phyloP scores from a whole-genome alignment of 2,329 filamentous ascomycete genomes.

The Bimuria novae-zelandiae region DNA sequence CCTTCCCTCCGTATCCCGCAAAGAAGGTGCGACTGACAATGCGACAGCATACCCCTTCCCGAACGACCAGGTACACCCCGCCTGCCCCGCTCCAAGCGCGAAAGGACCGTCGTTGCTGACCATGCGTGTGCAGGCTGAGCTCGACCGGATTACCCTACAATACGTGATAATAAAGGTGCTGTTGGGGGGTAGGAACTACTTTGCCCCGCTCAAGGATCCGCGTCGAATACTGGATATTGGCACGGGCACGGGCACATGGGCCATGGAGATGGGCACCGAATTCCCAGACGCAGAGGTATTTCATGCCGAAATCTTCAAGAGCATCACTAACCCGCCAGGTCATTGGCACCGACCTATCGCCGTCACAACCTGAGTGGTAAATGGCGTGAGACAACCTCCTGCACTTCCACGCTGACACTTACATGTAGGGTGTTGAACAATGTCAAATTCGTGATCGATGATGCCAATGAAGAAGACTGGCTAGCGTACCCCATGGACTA shows the following conservation, averaged over 20 bases:
- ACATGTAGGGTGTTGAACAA: constrained; percentile 67
- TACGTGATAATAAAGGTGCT: constrained; percentile 46
- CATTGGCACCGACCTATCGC: constrained; percentile 49
- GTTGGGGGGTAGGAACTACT: constrained; percentile 41
- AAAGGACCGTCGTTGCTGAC: constrained; percentile 21
- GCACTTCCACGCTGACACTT: neutral
- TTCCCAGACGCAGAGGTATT: constrained; percentile 42
- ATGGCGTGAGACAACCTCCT: neutral
- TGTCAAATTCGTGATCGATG: constrained; percentile 75
- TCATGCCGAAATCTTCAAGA: neutral
- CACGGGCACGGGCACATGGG: constrained; percentile 50
- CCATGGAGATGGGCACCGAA: constrained; percentile 47
- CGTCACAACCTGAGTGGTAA: constrained; percentile 47
- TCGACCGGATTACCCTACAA: constrained; percentile 46
- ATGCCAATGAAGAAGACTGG: constrained; percentile 65
- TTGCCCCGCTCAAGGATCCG: constrained; percentile 46
- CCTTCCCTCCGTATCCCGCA: neutral
- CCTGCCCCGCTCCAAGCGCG: constrained; percentile 3
- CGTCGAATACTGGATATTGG: constrained; percentile 48
- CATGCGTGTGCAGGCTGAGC: constrained; percentile 36
- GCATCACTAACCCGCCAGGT: constrained; percentile 37
- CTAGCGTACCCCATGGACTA: constrained; percentile 61
- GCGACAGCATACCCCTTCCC: constrained; percentile 45
- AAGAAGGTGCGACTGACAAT: constrained; percentile 23
- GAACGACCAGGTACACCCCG: constrained; percentile 41